Evolutionary conservation across 495 filamentous ascomycete species (phyloP).

Genomic region (Cladorrhinum samala): DNA sequence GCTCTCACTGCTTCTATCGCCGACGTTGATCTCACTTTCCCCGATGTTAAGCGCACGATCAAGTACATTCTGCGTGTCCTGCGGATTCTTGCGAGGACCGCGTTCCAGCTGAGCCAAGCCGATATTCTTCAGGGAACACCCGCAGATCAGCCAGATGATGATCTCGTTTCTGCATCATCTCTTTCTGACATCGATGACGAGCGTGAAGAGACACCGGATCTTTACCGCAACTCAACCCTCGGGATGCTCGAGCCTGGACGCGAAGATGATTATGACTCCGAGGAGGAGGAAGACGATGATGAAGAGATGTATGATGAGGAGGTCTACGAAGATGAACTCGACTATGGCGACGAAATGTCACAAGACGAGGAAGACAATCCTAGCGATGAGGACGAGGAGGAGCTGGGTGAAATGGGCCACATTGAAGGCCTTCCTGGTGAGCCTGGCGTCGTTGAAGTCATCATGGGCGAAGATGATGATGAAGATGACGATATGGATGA

Average conservation of each 20-base stretch:
- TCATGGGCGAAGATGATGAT: constrained; percentile 70
- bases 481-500: constrained; percentile 69
- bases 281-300: constrained; percentile 59
- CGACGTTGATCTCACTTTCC: constrained; percentile 93
- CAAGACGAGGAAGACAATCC: constrained; percentile 81
- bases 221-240: constrained; percentile 92
- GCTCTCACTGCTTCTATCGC: constrained; percentile 87
- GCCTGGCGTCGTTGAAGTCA: constrained; percentile 69
- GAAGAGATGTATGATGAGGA: constrained; percentile 83
- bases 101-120: constrained; percentile 73
- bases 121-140: constrained; percentile 59
- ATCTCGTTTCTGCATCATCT: constrained; percentile 84
- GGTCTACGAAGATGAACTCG: constrained; percentile 79
- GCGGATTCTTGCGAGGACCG: constrained; percentile 80
- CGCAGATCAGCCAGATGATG: constrained; percentile 73
- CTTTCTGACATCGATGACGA: constrained; percentile 81
- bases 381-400: constrained; percentile 87
- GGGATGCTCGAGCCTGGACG: constrained; percentile 87
- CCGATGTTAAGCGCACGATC: constrained; percentile 82
- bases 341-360: constrained; percentile 75
- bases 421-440: constrained; percentile 84
- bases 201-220: constrained; percentile 93
- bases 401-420: constrained; percentile 66
- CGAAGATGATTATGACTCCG: constrained; percentile 70
- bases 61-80: constrained; percentile 93